A percentile compares a stretch with the other conserved stretches of the same genome.
Evolutionary conservation across 306 rosid genomes (phyloP).

Genomic region (Glycyrrhiza uralensis): DNA sequence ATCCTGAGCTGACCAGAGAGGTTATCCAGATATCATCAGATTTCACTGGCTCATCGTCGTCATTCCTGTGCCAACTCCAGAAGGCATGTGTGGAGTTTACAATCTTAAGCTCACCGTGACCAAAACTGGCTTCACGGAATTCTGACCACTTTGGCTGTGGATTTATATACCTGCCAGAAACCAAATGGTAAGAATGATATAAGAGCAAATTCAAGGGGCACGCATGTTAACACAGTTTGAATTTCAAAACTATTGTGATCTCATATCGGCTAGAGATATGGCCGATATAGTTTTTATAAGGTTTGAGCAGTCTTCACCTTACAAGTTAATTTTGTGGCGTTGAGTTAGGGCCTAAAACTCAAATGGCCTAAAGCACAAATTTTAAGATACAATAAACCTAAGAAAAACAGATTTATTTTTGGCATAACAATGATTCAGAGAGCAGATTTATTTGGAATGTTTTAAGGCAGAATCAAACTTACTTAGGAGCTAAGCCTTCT

Average conservation of each 20-base stretch:
- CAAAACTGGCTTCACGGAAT: slow-evolving; percentile 90
- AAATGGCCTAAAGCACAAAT: too few relatives aligned
- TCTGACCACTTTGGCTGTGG: slow-evolving; percentile 82
- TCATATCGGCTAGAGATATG: too few relatives aligned
- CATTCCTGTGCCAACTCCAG: slow-evolving; percentile 98
- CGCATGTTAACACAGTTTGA: neutral
- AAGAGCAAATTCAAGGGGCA: neutral
- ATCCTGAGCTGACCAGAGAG: slow-evolving; percentile 60
- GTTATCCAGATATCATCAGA: slow-evolving; percentile 87
- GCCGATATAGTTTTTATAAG: neutral
- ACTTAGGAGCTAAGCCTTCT: slow-evolving; percentile 84
- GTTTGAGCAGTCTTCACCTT: too few relatives aligned
- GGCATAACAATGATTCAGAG: neutral
- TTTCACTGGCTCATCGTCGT: slow-evolving; percentile 78
- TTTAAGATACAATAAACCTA: too few relatives aligned
- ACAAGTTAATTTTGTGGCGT: too few relatives aligned
- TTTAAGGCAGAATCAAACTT: slow-evolving; percentile 24
- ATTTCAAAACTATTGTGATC: neutral
- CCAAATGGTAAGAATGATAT: neutral
- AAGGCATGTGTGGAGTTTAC: slow-evolving; percentile 73
- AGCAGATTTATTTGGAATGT: neutral
- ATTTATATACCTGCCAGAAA: slow-evolving; percentile 46
- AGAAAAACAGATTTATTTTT: too few relatives aligned
- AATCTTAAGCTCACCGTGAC: slow-evolving; percentile 81
- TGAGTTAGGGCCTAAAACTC: too few relatives aligned